These are phyloP conservation scores for Rhynchospora pubera DNA, from an alignment of 176 grass and related monocot genomes.

Conservation along the genomic window DNA sequence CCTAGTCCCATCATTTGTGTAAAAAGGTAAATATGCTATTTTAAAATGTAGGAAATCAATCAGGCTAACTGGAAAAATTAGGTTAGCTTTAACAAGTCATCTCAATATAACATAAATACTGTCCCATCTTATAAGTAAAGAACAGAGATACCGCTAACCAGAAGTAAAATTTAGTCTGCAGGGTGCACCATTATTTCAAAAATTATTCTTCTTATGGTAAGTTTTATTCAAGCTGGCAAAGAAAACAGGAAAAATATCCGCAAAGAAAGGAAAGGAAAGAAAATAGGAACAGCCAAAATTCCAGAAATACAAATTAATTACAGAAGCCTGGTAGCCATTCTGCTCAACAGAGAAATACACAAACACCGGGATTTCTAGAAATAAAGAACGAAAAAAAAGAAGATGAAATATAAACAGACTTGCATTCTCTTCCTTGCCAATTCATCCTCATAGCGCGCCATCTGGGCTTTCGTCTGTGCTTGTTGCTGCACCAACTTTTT, in stretches of 20 bases:
- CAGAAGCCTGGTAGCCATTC: not conserved
- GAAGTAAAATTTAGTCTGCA: not conserved
- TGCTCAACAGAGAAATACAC: not conserved
- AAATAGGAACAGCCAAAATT: not conserved
- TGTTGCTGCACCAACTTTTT: slow-evolving; percentile 57
- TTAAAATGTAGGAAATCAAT: not conserved
- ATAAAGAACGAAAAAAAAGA: not conserved
- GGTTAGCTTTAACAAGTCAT: not conserved
- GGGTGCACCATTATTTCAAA: not conserved
- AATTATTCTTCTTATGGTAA: not conserved
- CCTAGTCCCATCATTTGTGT: not conserved
- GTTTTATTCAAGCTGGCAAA: not conserved
- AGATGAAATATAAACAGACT: slow-evolving; percentile 3
- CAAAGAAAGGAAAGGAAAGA: not conserved
- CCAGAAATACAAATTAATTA: not conserved
- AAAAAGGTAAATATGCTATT: not conserved
- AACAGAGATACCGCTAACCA: not conserved
- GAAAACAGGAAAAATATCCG: not conserved
- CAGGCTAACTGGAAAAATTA: not conserved
- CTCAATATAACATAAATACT: not conserved
- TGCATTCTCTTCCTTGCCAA: slow-evolving; percentile 70
- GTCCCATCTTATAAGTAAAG: not conserved
- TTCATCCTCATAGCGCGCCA: slow-evolving; percentile 71
- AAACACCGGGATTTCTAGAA: not conserved
- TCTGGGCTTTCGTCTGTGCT: slow-evolving; percentile 63